These are phyloP conservation scores for Aspergillus ruber DNA, from an alignment of 2,329 filamentous ascomycete species.

Conservation along the genomic window DNA sequence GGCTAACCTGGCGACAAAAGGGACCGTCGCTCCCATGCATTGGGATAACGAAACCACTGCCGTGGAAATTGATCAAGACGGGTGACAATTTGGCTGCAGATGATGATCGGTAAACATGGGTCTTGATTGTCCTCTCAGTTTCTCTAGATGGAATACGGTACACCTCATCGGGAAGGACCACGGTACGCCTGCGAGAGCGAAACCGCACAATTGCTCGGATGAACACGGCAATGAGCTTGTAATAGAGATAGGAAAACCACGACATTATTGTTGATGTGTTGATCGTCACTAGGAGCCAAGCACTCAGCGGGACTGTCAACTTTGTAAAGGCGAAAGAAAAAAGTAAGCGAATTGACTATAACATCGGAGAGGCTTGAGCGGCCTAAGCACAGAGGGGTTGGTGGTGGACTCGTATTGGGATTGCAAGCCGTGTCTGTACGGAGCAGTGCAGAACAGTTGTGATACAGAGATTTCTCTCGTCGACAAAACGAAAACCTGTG, in stretches of 20 bases:
- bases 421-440: too few species aligned
- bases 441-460: too few species aligned
- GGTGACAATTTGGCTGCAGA: slow-evolving; percentile 15
- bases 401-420: too few species aligned
- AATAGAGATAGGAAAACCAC: slow-evolving; percentile 15
- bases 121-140: slow-evolving; percentile 21
- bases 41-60: slow-evolving; percentile 29
- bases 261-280: slow-evolving; percentile 10
- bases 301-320: neutral
- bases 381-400: neutral
- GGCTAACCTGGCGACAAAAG: slow-evolving; percentile 23
- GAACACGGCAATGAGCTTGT: slow-evolving; percentile 14
- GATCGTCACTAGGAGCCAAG: neutral
- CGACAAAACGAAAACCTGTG: too few species aligned
- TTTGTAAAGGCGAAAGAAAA: neutral
- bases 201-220: slow-evolving; percentile 8
- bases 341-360: too few species aligned
- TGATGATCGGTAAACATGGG: slow-evolving; percentile 22
- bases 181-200: neutral
- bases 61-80: slow-evolving; percentile 29
- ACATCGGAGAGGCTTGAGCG: neutral
- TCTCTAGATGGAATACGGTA: slow-evolving; percentile 26
- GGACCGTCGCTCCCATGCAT: slow-evolving; percentile 25
- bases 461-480: too few species aligned
- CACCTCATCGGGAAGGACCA: slow-evolving; percentile 18